Evolutionary conservation across 2,329 filamentous ascomycete species (phyloP).

Genomic region (Colletotrichum nymphaeae): DNA sequence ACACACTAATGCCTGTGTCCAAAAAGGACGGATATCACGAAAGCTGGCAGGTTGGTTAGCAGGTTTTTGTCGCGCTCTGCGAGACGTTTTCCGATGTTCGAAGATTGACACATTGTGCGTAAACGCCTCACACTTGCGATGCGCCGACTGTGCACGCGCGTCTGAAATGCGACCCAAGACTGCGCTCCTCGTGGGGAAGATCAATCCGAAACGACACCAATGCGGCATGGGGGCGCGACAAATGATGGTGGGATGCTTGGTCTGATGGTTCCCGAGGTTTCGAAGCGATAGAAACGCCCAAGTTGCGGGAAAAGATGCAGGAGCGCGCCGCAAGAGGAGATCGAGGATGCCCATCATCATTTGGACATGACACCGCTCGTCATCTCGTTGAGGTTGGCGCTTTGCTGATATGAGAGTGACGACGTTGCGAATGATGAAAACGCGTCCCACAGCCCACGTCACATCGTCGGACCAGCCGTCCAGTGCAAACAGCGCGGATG

Average conservation of each 20-base stretch:
- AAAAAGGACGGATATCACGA: background rate
- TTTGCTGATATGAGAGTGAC: conserved; percentile 12
- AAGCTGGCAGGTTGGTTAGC: background rate
- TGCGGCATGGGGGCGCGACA: conserved; percentile 1
- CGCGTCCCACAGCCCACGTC: background rate
- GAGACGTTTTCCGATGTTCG: background rate
- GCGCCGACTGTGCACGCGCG: background rate
- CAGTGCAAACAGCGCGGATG: background rate
- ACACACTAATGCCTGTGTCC: conserved; percentile 66
- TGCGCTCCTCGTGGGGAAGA: background rate
- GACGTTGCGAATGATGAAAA: background rate
- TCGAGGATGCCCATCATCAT: conserved; percentile 23
- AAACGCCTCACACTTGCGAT: conserved; percentile 1
- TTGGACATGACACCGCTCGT: background rate
- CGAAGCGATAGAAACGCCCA: background rate
- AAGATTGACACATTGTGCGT: background rate
- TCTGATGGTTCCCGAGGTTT: conserved; percentile 3
- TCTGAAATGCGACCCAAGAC: background rate
- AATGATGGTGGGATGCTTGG: background rate
- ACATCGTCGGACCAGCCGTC: background rate
- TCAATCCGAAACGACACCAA: conserved; percentile 19
- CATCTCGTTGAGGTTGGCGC: background rate
- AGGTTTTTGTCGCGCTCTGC: background rate
- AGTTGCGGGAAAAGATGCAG: background rate
- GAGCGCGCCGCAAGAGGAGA: conserved; percentile 1